Evolutionary conservation across 768 basidiomycete species (phyloP), one percentile per base, ranked within the genome.

Genomic region (Agrocybe pediades): DNA sequence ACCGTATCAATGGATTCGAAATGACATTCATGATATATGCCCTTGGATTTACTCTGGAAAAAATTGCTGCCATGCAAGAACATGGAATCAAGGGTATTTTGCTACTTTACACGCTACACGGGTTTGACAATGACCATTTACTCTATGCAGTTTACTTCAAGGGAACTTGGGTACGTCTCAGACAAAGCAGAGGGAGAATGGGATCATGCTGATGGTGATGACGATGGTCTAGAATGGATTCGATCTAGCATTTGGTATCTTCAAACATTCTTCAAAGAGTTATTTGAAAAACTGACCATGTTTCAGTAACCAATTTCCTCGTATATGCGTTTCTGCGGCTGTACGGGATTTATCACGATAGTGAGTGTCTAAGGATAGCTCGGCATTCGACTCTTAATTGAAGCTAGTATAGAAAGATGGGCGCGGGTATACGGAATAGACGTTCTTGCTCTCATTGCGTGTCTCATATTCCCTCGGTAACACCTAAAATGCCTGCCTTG

Each of bases 61-160:
- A 94, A 67, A 74, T 95, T 8, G 95, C 95, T 19, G 88, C 93
- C 3, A 93, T 96, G 87, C 92, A 97, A 66, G 95, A 98, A 67
- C 94, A 94, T 65, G 95, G 95, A 3, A 85, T 98, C 44, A 86
- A 81, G 82, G 92, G 95, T 43, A 45, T 17, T 20, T 16, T 7
- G 19, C 5, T 30, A 20, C 9, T 1, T 13, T 13, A 8, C 15
- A n/a, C 25, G 25, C 25, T 21, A 24, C 9, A 3, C 6, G 44
- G 15, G 9, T 19, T 8, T 55, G 13, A 26, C 23, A 42, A 13
- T n/a, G 40, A 24, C 41, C 50, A 21, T 17, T 43, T 39, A 16
- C n/a, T 40, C n/a, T 15, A 2, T 20, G 8, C 29, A 91, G 90
- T 92, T 9, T 92, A 87, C 68, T 90, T 88, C 71, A 90, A 86